Conservation (phyloP, 1,139 yeast genomes). For the Suhomyces bribrorum region DNA sequence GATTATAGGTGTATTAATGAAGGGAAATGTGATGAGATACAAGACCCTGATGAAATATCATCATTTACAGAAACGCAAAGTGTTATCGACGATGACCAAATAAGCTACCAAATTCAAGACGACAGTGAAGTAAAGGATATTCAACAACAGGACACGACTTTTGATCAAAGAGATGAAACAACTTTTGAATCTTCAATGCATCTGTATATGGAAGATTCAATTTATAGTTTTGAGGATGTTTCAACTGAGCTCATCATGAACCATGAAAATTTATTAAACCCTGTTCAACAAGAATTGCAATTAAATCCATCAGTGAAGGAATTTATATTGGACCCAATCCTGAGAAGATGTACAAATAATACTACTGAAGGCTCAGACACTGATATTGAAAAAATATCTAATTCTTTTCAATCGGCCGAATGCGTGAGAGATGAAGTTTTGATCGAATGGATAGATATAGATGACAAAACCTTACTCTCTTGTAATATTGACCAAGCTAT, state of each 20-base stretch:
- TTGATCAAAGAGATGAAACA: background rate
- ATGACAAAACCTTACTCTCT: conserved; percentile 9
- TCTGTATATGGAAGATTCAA: conserved; percentile 10
- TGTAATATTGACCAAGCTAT: conserved; percentile 2
- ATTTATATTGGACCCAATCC: conserved; percentile 11
- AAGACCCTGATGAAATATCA: no score
- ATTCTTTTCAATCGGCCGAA: background rate
- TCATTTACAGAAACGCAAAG: no score
- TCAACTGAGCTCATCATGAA: background rate
- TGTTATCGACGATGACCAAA: background rate
- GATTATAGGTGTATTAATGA: no score
- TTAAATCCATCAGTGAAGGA: conserved; percentile 13
- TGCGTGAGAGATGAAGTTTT: background rate
- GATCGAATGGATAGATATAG: conserved; percentile 11
- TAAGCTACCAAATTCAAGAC: no score
- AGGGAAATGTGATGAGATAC: no score
- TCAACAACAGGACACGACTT: background rate
- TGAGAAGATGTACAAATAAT: conserved; percentile 10
- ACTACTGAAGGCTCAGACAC: conserved; percentile 5
- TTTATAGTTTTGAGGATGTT: conserved; percentile 7
- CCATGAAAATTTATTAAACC: conserved; percentile 9
- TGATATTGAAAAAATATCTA: background rate
- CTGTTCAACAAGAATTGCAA: conserved; percentile 16
- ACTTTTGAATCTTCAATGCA: conserved; percentile 1
- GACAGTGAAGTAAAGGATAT: no score